Base-by-base conservation (phyloP, 2,329 filamentous ascomycete species). In the Trichophyton mentagrophytes region DNA sequence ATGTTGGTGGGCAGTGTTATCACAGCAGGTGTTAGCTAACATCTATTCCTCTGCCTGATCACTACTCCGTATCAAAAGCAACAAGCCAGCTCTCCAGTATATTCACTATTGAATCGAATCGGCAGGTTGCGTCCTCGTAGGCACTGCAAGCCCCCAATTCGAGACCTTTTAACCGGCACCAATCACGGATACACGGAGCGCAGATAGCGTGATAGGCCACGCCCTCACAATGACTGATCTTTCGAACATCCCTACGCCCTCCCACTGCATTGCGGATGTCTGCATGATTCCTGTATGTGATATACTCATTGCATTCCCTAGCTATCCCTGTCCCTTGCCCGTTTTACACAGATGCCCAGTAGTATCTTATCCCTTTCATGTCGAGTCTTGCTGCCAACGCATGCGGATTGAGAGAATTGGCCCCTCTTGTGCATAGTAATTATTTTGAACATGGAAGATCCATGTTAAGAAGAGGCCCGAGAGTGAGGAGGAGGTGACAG, bases 201-300 rank as follows among this genome's bases (percentile, higher is more conserved):
- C 33, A 25, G 20, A 17, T 15, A 33, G n/a, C 40, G 6, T n/a
- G 40, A 17, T 44, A 55, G 13, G 9, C 15, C 6, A 17, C 30
- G 15, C 15, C 27, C 15, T 17, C 51, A 9, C 6, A 13, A 55
- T 55, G 51, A 20, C 62, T 13, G 57, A 36, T 33, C 20, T 46
- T 40, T 51, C 58, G 5, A 44, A 55, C 5, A 70, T 74, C 57
- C 69, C 71, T 46, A 92, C 89, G 0, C 91, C 91, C 3, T 77
- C 82, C 61, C 77, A 84, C 61, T 95, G 89, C 75, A 89, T 87
- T 60, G 91, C 87, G 61, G 91, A 96, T 76, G 96, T 96, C 72
- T 96, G 91, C 73, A 79, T 96, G 66, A 87, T 96, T 63, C 91
- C 91, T 1, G 86, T 88, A 69, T 63, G 82, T 76, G 22, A 27